Percentiles rank a stretch among this genome's conserved stretches.
phyloP scores from a whole-genome alignment of 2,329 filamentous ascomycete genomes.

The Phoma sp. region DNA sequence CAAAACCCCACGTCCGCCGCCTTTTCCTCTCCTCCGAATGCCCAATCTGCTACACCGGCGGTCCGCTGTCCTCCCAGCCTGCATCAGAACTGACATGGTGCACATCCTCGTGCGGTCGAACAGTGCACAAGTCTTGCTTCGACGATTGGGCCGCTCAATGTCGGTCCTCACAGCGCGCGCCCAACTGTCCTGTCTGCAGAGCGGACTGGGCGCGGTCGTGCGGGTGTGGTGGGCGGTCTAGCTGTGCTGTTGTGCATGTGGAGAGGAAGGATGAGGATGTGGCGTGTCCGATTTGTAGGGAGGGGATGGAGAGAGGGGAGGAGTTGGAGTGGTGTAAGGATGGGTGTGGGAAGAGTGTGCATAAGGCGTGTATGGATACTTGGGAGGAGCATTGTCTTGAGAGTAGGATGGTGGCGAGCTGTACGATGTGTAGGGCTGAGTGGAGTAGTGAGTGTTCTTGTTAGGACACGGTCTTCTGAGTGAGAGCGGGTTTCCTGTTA shows the following conservation, averaged over 20 bases:
- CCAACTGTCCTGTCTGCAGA: constrained; percentile 25
- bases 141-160: constrained; percentile 18
- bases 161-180: background rate
- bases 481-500: no score
- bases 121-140: constrained; percentile 26
- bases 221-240: constrained; percentile 1
- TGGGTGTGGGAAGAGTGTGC: constrained; percentile 26
- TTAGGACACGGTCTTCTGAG: no score
- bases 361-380: constrained; percentile 18
- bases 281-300: constrained; percentile 13
- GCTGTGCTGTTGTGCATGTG: constrained; percentile 3
- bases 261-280: background rate
- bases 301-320: background rate
- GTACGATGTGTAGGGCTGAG: constrained; percentile 13
- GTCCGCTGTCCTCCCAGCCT: background rate
- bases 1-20: constrained; percentile 24
- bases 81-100: constrained; percentile 27
- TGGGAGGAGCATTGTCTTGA: constrained; percentile 14
- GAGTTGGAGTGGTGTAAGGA: constrained; percentile 23
- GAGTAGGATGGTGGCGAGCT: background rate
- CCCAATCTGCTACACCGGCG: constrained; percentile 29
- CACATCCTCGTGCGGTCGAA: constrained; percentile 22
- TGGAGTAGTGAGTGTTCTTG: constrained; percentile 12
- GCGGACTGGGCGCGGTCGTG: constrained; percentile 20
- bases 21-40: constrained; percentile 23